Conservation (phyloP, 116 monocot genomes). For the Thalassia testudinum region DNA sequence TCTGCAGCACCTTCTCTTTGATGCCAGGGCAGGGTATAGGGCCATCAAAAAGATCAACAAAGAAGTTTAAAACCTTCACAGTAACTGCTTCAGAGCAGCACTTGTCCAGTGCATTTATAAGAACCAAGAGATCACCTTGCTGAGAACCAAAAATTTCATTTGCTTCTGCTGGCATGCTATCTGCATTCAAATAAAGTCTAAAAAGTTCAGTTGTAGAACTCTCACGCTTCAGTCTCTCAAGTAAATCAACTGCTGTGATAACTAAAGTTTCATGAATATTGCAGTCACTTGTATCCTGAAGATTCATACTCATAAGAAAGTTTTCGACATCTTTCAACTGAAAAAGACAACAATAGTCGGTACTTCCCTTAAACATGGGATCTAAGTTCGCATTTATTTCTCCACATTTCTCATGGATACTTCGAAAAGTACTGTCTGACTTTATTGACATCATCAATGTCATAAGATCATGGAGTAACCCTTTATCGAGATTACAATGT, state of each 20-base stretch:
- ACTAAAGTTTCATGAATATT: conserved; percentile 49
- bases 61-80: conserved; percentile 65
- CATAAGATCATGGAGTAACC: conserved; percentile 26
- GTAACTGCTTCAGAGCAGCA: conserved; percentile 61
- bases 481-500: conserved; percentile 16
- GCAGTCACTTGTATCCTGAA: conserved; percentile 17
- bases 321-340: conserved; percentile 59
- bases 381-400: conserved; percentile 31
- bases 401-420: conserved; percentile 54
- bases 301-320: conserved; percentile 34
- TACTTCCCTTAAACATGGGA: conserved; percentile 14
- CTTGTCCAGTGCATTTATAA: conserved; percentile 58
- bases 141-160: conserved; percentile 28
- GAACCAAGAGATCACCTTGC: conserved; percentile 37
- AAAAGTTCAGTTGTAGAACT: conserved; percentile 29
- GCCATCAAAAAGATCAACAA: conserved; percentile 43
- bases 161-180: conserved; percentile 13
- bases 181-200: conserved; percentile 39
- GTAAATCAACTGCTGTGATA: conserved; percentile 25
- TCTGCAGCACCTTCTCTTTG: conserved; percentile 38
- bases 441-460: conserved; percentile 37
- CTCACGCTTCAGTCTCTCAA: conserved; percentile 42
- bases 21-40: conserved; percentile 27
- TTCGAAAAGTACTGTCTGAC: conserved; percentile 46
- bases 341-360: conserved; percentile 37